A percentile compares a stretch with the other conserved stretches of the same genome.
These are phyloP conservation scores for Colletotrichum aenigma DNA, from an alignment of 2,329 filamentous ascomycete genomes.

Conservation along the genomic window DNA sequence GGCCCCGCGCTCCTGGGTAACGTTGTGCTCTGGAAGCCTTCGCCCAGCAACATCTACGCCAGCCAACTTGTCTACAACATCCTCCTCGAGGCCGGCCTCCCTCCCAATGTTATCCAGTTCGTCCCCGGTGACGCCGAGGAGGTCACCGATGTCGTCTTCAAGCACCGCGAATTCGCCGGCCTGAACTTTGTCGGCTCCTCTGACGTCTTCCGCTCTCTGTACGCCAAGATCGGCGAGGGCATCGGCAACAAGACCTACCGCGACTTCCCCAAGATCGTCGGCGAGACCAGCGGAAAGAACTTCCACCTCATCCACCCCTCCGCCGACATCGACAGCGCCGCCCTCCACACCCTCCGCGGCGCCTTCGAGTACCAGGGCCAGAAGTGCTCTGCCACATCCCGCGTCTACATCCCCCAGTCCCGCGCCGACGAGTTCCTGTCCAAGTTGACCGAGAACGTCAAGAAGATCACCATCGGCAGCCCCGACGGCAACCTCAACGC, in stretches of 20 bases:
- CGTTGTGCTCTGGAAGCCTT: slow-evolving; percentile 46
- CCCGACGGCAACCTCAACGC: slow-evolving; percentile 35
- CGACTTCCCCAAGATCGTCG: slow-evolving; percentile 48
- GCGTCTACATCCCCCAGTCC: slow-evolving; percentile 59
- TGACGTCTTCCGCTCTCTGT: slow-evolving; percentile 38
- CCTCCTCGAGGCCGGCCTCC: slow-evolving; percentile 42
- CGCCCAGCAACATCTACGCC: slow-evolving; percentile 34
- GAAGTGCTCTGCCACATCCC: slow-evolving; percentile 55
- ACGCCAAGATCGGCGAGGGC: slow-evolving; percentile 30
- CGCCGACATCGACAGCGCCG: slow-evolving; percentile 50
- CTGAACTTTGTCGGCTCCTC: slow-evolving; percentile 42
- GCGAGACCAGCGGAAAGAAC: slow-evolving; percentile 59
- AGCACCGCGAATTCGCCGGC: slow-evolving; percentile 39
- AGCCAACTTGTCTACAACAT: slow-evolving; percentile 41
- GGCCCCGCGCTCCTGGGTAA: slow-evolving; percentile 42
- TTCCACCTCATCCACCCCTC: slow-evolving; percentile 54
- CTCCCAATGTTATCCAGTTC: slow-evolving; percentile 40
- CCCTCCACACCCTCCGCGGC: slow-evolving; percentile 48
- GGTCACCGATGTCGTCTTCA: slow-evolving; percentile 35
- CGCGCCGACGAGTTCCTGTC: slow-evolving; percentile 35
- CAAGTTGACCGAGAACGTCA: slow-evolving; percentile 27
- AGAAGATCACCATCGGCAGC: slow-evolving; percentile 30
- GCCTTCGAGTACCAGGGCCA: slow-evolving; percentile 57
- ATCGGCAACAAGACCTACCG: slow-evolving; percentile 32
- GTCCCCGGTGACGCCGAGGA: slow-evolving; percentile 40